phyloP scores from a whole-genome alignment of 805 yeast species.

The Saccharomycopsis babjevae region DNA sequence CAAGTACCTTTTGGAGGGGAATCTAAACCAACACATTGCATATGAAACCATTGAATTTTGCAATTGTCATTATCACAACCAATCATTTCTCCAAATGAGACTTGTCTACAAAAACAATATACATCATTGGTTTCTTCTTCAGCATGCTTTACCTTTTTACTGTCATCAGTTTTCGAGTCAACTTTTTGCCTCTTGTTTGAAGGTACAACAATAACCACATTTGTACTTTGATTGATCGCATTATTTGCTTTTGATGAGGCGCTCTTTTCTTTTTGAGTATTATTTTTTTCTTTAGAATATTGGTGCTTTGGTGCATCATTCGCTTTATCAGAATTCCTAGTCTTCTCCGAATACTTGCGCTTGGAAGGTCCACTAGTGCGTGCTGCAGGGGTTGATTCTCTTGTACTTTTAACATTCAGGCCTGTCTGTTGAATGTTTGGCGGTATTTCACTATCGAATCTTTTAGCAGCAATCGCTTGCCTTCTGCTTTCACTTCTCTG shows the following conservation, averaged over 20 bases:
- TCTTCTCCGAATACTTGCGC: not conserved
- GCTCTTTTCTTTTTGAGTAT: not conserved
- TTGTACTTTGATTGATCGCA: not conserved
- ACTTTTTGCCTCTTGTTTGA: not conserved
- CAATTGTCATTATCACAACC: slow-evolving; percentile 96
- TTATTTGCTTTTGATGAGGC: slow-evolving; percentile 6
- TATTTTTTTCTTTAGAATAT: not conserved
- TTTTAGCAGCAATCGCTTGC: slow-evolving; percentile 86
- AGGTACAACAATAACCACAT: not conserved
- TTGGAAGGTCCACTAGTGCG: not conserved
- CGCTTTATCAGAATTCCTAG: not conserved
- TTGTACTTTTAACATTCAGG: not conserved
- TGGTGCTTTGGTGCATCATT: not conserved
- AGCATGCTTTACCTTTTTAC: slow-evolving; percentile 6
- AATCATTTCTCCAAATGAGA: slow-evolving; percentile 97
- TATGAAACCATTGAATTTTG: slow-evolving; percentile 40
- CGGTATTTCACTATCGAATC: slow-evolving; percentile 33
- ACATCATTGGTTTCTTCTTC: slow-evolving; percentile 15
- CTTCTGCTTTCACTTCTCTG: slow-evolving; percentile 78
- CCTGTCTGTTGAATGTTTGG: slow-evolving; percentile 22
- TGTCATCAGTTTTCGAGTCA: not conserved
- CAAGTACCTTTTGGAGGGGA: slow-evolving; percentile 88
- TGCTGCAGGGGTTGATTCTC: not conserved
- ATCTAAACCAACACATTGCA: slow-evolving; percentile 82
- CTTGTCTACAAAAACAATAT: slow-evolving; percentile 86